These are phyloP conservation scores for Cercospora zeae-maydis DNA, from an alignment of 2,329 filamentous ascomycete species.

Conservation along the genomic window DNA sequence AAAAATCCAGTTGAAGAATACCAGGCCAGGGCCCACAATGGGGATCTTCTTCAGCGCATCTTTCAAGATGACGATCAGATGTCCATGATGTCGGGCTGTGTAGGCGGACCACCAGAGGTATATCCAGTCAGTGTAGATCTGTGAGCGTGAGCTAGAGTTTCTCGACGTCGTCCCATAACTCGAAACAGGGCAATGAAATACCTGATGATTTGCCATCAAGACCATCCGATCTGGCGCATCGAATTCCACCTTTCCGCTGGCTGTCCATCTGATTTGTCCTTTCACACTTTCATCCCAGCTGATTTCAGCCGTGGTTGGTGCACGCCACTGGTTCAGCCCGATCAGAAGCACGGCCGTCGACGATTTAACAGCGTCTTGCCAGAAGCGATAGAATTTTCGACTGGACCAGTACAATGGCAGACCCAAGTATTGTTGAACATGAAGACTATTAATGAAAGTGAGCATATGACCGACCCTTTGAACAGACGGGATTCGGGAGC, in stretches of 20 bases:
- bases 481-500: background rate
- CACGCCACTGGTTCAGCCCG: slow-evolving; percentile 79
- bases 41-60: slow-evolving; percentile 81
- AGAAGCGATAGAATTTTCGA: background rate
- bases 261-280: slow-evolving; percentile 65
- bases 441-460: slow-evolving; percentile 6
- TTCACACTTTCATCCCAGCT: slow-evolving; percentile 77
- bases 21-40: slow-evolving; percentile 77
- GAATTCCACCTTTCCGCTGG: slow-evolving; percentile 68
- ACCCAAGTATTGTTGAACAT: slow-evolving; percentile 17
- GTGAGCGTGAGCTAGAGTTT: background rate
- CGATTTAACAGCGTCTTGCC: slow-evolving; percentile 51
- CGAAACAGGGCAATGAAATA: background rate
- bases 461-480: background rate
- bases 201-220: slow-evolving; percentile 79
- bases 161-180: background rate
- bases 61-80: slow-evolving; percentile 86
- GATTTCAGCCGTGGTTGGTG: slow-evolving; percentile 72
- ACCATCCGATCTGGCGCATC: slow-evolving; percentile 76
- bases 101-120: slow-evolving; percentile 93
- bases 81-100: slow-evolving; percentile 64
- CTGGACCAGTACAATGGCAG: slow-evolving; percentile 6
- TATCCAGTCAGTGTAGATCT: slow-evolving; percentile 69
- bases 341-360: slow-evolving; percentile 71
- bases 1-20: slow-evolving; percentile 85